Percentiles rank a stretch among this genome's conserved stretches.
These are phyloP conservation scores for Suillus hirtellus DNA, from an alignment of 768 basidiomycete genomes.

Conservation along the genomic window DNA sequence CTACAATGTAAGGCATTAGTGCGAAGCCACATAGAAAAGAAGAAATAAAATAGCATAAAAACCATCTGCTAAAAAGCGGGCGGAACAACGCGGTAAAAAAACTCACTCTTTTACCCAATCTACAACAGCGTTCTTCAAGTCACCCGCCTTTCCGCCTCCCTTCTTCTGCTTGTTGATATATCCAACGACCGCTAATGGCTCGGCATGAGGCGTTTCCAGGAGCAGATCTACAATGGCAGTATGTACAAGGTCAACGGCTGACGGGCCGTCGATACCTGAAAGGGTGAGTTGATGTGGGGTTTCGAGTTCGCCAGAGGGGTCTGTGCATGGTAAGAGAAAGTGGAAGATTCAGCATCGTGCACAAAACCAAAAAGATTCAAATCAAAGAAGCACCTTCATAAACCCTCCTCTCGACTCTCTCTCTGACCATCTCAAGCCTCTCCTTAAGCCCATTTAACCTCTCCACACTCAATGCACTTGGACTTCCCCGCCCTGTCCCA, in stretches of 20 bases:
- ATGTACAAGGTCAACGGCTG: constrained; percentile 1
- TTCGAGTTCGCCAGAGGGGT: background rate
- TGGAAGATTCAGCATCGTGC: background rate
- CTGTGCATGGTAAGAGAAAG: background rate
- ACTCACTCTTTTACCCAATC: constrained; percentile 22
- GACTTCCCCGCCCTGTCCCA: constrained; percentile 4
- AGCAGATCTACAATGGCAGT: constrained; percentile 4
- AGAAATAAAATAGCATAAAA: background rate
- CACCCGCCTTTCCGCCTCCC: background rate
- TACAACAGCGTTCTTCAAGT: constrained; percentile 10
- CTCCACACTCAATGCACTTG: constrained; percentile 4
- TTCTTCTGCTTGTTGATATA: constrained; percentile 21
- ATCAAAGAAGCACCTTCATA: constrained; percentile 4
- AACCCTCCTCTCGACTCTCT: background rate
- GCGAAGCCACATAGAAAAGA: background rate
- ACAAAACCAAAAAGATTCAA: background rate
- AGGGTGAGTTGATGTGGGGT: constrained; percentile 4
- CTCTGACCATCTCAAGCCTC: background rate
- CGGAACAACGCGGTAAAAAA: background rate
- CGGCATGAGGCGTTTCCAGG: background rate
- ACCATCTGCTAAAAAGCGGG: background rate
- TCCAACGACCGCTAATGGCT: background rate
- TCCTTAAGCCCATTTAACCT: constrained; percentile 6
- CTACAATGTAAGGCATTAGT: constrained; percentile 13
- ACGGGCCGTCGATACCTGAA: constrained; percentile 3